Evolutionary conservation across 2,329 filamentous ascomycete genomes (phyloP), one percentile per base, ranked within the genome.

Genomic region (Calonectria pseudoturangicola): DNA sequence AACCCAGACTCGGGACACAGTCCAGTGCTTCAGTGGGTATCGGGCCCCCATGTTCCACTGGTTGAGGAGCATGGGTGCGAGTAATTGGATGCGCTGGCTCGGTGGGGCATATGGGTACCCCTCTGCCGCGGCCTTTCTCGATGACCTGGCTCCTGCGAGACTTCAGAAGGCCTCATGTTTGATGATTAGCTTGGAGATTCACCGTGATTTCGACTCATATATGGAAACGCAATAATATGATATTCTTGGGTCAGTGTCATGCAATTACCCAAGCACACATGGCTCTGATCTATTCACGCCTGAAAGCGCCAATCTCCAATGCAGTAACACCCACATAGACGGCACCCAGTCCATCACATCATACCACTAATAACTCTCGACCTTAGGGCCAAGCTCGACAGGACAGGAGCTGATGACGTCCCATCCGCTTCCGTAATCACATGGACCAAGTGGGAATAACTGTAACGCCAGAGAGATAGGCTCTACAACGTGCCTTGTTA

Each of bases 21-120:
- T n/a, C 25, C 36, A 63, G 68, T 27, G 51, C 68, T 68, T 72
- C 58, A 72, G 70, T 65, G 70, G 70, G 21, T 33, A 67, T 30
- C 48, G 39, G 45, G 33, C 28, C 54, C 54, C 54, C 39, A 27
- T 39, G 25, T 47, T 63, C 25, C 48, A 72, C 65, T 58, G 30
- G 33, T 30, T 60, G 54, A 60, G 54, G 54, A 41, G 33, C 54
- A 60, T 60, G 54, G 54, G 12, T 60, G 54, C 54, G 33, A 60
- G 54, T 60, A 60, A 63, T 56, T 48, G 54, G 33, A 39, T 68
- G 70, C 13, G 65, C 58, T 68, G 70, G 65, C 58, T 18, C 18
- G 58, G 54, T 66, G 43, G 62, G 68, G 68, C 56, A 60, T 16
- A n/a, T 21, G 58, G 58, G 58, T 47, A 63, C 41, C 39, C 39